Evolutionary conservation across 805 yeast species (phyloP), one percentile per base, ranked within the genome.

Genomic region (Lachancea dasiensis): DNA sequence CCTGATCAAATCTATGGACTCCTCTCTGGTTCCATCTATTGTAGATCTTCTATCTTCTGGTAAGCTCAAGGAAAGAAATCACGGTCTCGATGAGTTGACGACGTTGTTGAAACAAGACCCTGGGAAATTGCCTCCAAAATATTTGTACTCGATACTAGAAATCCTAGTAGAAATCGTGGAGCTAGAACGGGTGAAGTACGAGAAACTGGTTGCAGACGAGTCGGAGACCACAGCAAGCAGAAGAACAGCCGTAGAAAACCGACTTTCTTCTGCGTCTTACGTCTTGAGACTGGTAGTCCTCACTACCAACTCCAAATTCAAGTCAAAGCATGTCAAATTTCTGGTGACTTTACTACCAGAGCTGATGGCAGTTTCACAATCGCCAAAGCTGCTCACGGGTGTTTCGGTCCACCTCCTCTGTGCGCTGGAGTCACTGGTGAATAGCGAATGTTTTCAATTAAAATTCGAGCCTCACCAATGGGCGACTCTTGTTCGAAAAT

Each of bases 21-120:
- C 41, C 5, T 38, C 37, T 16, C 37, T 32, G 16, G 37, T 38
- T 22, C 22, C 33, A 15, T 27, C 29, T 14, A 22, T 24, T 32
- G 8, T 28, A 31, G 46, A 30, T 9, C 32, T 36, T 21, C 58
- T 79, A 27, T 61, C 60, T 17, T 79, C 85, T 1, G 43, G 68
- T 3, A 78, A 72, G 48, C 60, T 75, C 22, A 71, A 69, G 44
- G 83, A 77, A 10, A 60, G 85, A 26, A 73, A 64, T 44, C 75
- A 70, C 33, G 81, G 73, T 0, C 49, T 79, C 6, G 53, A 54
- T 15, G 61, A 54, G 19, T 47, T 75, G 19, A 66, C 66, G 8
- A 60, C 52, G 35, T 54, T 46, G 4, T 39, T 45, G 38, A 51
- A 43, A 43, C 49, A 47, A 39, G 31, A 38, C 18, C 60, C 58